These are phyloP conservation scores for Globisporangium radiosum DNA, from an alignment of 352 stramenopile species.

Conservation along the genomic window DNA sequence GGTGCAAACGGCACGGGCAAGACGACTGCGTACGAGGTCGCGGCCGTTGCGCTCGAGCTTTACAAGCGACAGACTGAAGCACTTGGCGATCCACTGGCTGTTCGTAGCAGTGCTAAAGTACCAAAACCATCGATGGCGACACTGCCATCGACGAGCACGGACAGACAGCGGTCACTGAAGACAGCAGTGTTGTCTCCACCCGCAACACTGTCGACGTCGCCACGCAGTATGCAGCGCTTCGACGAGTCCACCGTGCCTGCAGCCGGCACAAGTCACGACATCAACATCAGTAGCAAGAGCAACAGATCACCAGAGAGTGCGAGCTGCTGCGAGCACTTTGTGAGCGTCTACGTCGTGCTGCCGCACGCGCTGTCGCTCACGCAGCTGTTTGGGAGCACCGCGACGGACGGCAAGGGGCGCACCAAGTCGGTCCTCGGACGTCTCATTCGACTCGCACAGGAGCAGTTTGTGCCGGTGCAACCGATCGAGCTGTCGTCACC, in stretches of 20 bases:
- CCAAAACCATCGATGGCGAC: too few species aligned
- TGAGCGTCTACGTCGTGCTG: constrained; percentile 20
- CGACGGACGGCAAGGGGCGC: constrained; percentile 22
- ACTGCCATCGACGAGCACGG: background rate
- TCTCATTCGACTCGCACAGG: constrained; percentile 25
- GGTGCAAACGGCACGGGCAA: constrained; percentile 30
- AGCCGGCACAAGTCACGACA: too few species aligned
- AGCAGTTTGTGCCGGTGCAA: constrained; percentile 12
- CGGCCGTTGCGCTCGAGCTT: constrained; percentile 22
- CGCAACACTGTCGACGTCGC: background rate
- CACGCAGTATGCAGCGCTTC: background rate
- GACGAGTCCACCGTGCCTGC: background rate
- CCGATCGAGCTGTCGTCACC: background rate
- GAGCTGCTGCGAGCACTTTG: background rate
- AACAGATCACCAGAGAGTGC: background rate
- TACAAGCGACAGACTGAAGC: constrained; percentile 3
- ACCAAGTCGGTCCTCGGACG: constrained; percentile 31
- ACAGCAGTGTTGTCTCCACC: too few species aligned
- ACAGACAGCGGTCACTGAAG: too few species aligned
- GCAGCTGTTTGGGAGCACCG: constrained; percentile 40
- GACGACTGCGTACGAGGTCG: constrained; percentile 25
- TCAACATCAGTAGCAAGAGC: background rate
- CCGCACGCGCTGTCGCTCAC: constrained; percentile 31
- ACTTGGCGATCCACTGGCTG: too few species aligned
- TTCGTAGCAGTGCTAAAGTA: too few species aligned